Evolutionary conservation across 805 yeast species (phyloP).

Genomic region (Saccharomycopsis olivae): DNA sequence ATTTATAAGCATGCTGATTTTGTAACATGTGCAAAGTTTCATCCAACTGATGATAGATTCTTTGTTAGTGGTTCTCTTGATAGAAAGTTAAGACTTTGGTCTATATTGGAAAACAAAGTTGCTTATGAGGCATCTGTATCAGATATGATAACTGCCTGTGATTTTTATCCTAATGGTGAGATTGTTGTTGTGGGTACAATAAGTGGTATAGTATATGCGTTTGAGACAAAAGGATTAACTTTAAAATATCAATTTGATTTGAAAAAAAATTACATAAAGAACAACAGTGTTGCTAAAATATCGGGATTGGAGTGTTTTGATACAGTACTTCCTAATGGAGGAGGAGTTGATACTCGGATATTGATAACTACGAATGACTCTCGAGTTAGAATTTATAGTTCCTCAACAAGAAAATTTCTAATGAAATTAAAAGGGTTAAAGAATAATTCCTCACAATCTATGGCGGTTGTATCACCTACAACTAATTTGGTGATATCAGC

Average conservation of each 20-base stretch:
- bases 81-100: slow-evolving; percentile 69
- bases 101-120: slow-evolving; percentile 62
- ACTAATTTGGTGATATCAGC: slow-evolving; percentile 55
- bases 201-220: slow-evolving; percentile 51
- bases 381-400: slow-evolving; percentile 54
- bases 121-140: slow-evolving; percentile 51
- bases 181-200: slow-evolving; percentile 66
- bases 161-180: slow-evolving; percentile 54
- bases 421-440: slow-evolving; percentile 64
- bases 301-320: slow-evolving; percentile 59
- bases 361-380: slow-evolving; percentile 79
- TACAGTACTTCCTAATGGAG: slow-evolving; percentile 18
- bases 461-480: slow-evolving; percentile 52
- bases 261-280: slow-evolving; percentile 28
- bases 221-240: slow-evolving; percentile 56
- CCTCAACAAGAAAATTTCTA: slow-evolving; percentile 42
- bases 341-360: slow-evolving; percentile 29
- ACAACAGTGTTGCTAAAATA: slow-evolving; percentile 42
- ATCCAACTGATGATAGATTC: slow-evolving; percentile 79
- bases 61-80: slow-evolving; percentile 77
- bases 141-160: slow-evolving; percentile 64
- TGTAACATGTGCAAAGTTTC: slow-evolving; percentile 72
- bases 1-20: slow-evolving; percentile 68
- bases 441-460: slow-evolving; percentile 61
- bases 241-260: slow-evolving; percentile 35